Evolutionary conservation across 2,329 filamentous ascomycete species (phyloP).

Genomic region (Nemania sp.): DNA sequence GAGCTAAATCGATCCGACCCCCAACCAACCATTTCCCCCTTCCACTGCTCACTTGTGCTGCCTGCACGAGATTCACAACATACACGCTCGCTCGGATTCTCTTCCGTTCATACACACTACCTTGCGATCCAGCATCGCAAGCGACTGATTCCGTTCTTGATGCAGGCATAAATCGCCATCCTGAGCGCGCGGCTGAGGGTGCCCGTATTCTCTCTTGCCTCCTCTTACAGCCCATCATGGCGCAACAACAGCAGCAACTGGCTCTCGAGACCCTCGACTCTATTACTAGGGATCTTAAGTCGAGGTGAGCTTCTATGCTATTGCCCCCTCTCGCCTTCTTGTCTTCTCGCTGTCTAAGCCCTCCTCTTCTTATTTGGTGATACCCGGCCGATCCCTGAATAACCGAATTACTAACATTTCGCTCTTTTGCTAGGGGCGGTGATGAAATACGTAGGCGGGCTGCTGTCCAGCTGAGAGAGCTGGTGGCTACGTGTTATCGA

Average conservation of each 20-base stretch:
- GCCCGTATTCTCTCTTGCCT: conserved; percentile 14
- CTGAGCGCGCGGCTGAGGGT: conserved; percentile 48
- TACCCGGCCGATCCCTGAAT: not conserved
- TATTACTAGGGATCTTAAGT: conserved; percentile 66
- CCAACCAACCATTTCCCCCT: not conserved
- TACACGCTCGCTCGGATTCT: conserved; percentile 4
- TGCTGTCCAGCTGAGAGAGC: conserved; percentile 66
- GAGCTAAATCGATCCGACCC: not conserved
- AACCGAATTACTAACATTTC: conserved; percentile 17
- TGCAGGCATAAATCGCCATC: conserved; percentile 45
- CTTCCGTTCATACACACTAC: not conserved
- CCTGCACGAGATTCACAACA: not conserved
- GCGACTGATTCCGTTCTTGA: conserved; percentile 38
- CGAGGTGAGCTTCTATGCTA: conserved; percentile 57
- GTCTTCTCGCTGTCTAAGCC: not conserved
- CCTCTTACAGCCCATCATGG: conserved; percentile 49
- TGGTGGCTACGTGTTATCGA: conserved; percentile 67
- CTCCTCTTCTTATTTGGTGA: not conserved
- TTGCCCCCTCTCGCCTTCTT: not conserved
- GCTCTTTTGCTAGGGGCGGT: conserved; percentile 49
- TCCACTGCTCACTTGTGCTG: not conserved
- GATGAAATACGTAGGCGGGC: conserved; percentile 67
- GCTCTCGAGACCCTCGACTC: conserved; percentile 68
- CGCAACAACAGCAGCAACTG: conserved; percentile 63
- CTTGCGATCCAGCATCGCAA: conserved; percentile 45